Evolutionary conservation across 805 yeast species (phyloP), one percentile per base, ranked within the genome.

Genomic region (Grigorovia transvaalensis): DNA sequence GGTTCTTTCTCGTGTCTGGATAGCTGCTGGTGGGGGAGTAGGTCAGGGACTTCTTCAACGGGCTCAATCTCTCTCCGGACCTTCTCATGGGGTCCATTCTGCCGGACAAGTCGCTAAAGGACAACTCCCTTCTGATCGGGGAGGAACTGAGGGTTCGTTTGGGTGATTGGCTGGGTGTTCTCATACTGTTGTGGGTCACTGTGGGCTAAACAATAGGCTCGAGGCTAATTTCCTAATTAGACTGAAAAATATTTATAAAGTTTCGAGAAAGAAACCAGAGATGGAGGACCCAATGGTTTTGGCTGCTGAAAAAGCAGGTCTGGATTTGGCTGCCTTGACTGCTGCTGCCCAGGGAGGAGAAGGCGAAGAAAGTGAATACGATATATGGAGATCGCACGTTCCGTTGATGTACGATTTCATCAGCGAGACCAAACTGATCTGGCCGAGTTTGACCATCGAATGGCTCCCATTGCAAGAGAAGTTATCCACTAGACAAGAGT

Each of bases 331-430:
- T 13, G 42, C 42, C 17, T 8, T 38, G 2, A 38, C 42, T n/a
- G 29, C 41, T 29, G 47, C 47, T 11, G 47, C 47, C 33, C 27
- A 38, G 2, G 41, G 42, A 45, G 33, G 33, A 18, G 42, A 45
- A 17, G 29, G 27, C 17, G 30, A 30, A 9, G 35, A 18, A 30
- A 74, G 73, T 57, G 95, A 86, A 63, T 85, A 86, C 62, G 81
- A 83, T 54, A 66, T 85, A 55, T 86, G 95, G 95, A 75, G 87
- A 54, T 80, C 85, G 61, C 86, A 85, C 60, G 85, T 90, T 57
- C 83, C 86, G 12, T 80, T 75, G 58, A 85, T 86, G 93, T 86
- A 86, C 58, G 89, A 85, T 59, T 85, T 83, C 63, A 88, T 86
- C 35, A 80, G 85, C 48, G 93, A 86, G 61, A 84, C 91, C 0